phyloP scores from a whole-genome alignment of 2,329 filamentous ascomycete genomes.

The Ampelomyces quisqualis region DNA sequence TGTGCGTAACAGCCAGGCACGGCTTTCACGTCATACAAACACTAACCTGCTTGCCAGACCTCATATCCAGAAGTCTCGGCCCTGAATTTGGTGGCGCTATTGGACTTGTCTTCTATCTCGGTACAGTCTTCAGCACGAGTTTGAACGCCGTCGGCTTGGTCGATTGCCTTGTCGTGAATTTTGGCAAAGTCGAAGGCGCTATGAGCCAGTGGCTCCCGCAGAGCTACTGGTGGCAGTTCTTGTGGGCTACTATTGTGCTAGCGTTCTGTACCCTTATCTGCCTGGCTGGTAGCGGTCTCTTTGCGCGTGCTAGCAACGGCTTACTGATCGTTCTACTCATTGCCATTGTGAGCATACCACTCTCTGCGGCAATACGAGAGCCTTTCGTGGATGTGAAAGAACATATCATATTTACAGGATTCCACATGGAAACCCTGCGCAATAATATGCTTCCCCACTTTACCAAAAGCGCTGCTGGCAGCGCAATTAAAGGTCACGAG shows the following conservation, averaged over 20 bases:
- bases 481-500: slow-evolving; percentile 62
- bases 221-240: slow-evolving; percentile 74
- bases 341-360: slow-evolving; percentile 76
- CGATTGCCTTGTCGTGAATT: slow-evolving; percentile 76
- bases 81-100: slow-evolving; percentile 90
- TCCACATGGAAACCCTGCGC: slow-evolving; percentile 67
- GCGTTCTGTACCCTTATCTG: slow-evolving; percentile 72
- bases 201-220: slow-evolving; percentile 64
- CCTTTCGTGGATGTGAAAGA: slow-evolving; percentile 66
- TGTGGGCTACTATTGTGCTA: slow-evolving; percentile 71
- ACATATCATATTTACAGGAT: slow-evolving; percentile 74
- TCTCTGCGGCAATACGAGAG: slow-evolving; percentile 68
- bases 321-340: slow-evolving; percentile 70
- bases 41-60: slow-evolving; percentile 41
- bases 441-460: slow-evolving; percentile 72
- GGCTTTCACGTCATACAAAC: background rate
- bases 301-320: slow-evolving; percentile 76
- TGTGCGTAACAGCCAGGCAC: slow-evolving; percentile 40
- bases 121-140: slow-evolving; percentile 77
- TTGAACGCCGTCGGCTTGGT: slow-evolving; percentile 86
- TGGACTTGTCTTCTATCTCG: slow-evolving; percentile 84
- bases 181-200: slow-evolving; percentile 60
- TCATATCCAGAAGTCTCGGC: slow-evolving; percentile 81
- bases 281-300: slow-evolving; percentile 75
- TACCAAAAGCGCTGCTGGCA: slow-evolving; percentile 62